These are phyloP conservation scores for Geranium brycei DNA, from an alignment of 345 rosid genomes.

Conservation along the genomic window DNA sequence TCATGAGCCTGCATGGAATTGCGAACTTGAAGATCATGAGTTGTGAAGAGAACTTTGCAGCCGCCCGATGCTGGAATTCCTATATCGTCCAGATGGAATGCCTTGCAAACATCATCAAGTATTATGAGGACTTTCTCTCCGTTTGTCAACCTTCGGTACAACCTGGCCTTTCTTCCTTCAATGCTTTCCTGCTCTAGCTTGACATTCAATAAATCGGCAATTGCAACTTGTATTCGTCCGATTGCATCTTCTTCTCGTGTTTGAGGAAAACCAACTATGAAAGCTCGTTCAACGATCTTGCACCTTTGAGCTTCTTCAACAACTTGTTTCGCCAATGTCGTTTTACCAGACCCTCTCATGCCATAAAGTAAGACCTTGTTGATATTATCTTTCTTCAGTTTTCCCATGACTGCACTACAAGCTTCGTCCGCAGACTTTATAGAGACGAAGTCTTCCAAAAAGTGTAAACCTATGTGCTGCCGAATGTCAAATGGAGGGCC, in stretches of 20 bases:
- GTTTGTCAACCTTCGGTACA: neutral
- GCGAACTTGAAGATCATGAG: neutral
- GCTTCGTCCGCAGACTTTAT: neutral
- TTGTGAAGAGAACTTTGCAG: neutral
- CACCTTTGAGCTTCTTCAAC: neutral
- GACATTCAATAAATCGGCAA: neutral
- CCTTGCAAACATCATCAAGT: neutral
- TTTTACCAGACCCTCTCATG: neutral
- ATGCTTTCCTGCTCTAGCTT: neutral
- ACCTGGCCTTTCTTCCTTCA: neutral
- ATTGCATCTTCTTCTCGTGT: neutral
- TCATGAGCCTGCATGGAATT: neutral
- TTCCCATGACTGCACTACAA: neutral
- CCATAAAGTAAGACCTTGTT: neutral
- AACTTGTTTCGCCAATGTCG: neutral
- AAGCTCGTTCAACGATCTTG: neutral
- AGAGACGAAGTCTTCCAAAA: neutral
- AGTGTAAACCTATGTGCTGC: neutral
- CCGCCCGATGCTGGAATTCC: neutral
- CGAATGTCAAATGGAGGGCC: neutral
- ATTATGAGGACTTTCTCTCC: neutral
- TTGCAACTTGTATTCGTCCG: neutral
- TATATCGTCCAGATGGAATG: neutral
- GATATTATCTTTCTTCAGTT: neutral
- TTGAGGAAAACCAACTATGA: neutral